These are phyloP conservation scores for Verbascum thapsus DNA, from an alignment of 257 asterid species.

Conservation along the genomic window DNA sequence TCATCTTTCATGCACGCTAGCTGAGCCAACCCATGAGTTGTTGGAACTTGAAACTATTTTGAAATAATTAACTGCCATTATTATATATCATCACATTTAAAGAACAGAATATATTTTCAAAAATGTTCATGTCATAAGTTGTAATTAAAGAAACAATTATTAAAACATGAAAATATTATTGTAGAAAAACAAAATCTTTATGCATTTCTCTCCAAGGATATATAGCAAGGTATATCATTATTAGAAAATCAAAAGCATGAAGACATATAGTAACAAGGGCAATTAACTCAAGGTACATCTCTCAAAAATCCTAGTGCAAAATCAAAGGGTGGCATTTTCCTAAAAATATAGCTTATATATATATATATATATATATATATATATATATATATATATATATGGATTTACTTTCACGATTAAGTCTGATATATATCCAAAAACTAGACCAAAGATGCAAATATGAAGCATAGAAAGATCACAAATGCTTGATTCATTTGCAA, in stretches of 20 bases:
- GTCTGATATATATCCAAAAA: background rate
- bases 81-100: background rate
- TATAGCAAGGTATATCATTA: no score
- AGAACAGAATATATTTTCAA: background rate
- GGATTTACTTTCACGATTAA: no score
- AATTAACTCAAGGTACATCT: no score
- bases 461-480: slow-evolving; percentile 22
- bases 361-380: no score
- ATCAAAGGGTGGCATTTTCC: no score
- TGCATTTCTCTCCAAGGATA: no score
- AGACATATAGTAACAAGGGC: no score
- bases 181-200: background rate
- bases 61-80: slow-evolving; percentile 8
- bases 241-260: no score
- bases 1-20: slow-evolving; percentile 45
- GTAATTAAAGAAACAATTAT: background rate
- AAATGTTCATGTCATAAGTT: background rate
- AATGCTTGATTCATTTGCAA: slow-evolving; percentile 28
- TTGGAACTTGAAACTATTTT: slow-evolving; percentile 59
- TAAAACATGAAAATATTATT: background rate
- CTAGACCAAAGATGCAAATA: slow-evolving; percentile 21
- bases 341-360: no score
- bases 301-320: no score
- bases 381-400: no score
- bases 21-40: slow-evolving; percentile 37